A percentile compares a stretch with the other conserved stretches of the same genome.
Evolutionary conservation across 1,284 basidiomycete genomes (phyloP).

Genomic region (Rhodotorula sp.): DNA sequence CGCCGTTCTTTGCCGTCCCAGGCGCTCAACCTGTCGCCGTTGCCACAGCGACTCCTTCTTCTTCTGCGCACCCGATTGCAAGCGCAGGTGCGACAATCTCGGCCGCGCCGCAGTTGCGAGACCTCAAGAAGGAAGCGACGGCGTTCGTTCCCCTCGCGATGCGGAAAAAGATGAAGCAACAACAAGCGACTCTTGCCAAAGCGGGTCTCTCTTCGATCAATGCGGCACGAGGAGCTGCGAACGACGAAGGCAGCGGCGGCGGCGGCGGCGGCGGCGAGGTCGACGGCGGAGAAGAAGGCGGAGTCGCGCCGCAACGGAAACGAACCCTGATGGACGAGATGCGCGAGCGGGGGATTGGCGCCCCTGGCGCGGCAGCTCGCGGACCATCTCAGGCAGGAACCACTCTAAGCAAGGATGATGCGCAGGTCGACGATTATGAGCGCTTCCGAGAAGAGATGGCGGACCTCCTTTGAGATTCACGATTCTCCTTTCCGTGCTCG

Average conservation of each 20-base stretch:
- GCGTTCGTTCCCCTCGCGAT: conserved; percentile 67
- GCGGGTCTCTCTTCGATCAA: conserved; percentile 20
- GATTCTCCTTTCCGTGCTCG: too few species aligned
- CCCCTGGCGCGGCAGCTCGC: too few species aligned
- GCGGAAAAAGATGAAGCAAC: conserved; percentile 23
- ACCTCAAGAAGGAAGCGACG: conserved; percentile 87
- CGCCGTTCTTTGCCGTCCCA: background rate
- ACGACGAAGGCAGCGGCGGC: background rate
- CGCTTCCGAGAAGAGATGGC: conserved; percentile 35
- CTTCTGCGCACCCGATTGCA: conserved; percentile 8
- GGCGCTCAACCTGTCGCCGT: conserved; percentile 14
- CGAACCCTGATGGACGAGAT: conserved; percentile 29
- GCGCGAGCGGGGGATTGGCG: conserved; percentile 32
- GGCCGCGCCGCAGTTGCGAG: conserved; percentile 77
- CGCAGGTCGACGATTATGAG: conserved; percentile 28
- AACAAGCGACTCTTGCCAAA: conserved; percentile 16
- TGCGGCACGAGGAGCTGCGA: conserved; percentile 14
- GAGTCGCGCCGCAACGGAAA: background rate
- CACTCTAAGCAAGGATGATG: background rate
- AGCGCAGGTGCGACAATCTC: conserved; percentile 63
- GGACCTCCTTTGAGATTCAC: conserved; percentile 23
- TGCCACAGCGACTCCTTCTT: conserved; percentile 30
- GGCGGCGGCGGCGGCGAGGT: background rate
- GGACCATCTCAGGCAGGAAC: background rate
- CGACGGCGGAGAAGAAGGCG: background rate